Conservation (phyloP, 2,329 filamentous ascomycete genomes). For the Balansia obtecta region DNA sequence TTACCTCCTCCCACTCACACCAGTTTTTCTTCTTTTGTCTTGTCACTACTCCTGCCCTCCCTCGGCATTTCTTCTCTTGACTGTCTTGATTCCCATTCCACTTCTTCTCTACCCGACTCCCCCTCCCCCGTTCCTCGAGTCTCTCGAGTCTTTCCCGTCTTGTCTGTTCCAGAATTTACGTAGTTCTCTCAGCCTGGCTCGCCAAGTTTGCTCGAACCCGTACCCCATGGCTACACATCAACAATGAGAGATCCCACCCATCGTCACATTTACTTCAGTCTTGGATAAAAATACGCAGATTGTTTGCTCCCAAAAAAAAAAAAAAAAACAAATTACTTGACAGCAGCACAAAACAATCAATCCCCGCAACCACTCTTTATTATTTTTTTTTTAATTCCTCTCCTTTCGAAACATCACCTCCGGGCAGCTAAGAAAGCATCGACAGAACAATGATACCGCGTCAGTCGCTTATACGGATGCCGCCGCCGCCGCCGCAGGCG, state of each 20-base stretch:
- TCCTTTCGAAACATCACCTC: background rate
- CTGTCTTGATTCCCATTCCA: background rate
- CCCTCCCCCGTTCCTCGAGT: background rate
- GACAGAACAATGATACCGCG: slow-evolving; percentile 14
- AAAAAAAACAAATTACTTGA: background rate
- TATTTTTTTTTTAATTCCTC: background rate
- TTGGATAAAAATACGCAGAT: slow-evolving; percentile 1
- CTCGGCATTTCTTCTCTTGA: background rate
- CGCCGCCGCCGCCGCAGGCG: slow-evolving; percentile 20
- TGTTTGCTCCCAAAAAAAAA: too few relatives aligned
- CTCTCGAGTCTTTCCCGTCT: background rate
- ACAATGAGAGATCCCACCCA: background rate
- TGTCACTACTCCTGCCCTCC: background rate
- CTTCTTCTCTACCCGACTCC: too few relatives aligned
- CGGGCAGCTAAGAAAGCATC: background rate
- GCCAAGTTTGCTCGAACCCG: background rate
- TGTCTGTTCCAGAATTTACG: background rate
- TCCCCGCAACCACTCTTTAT: background rate
- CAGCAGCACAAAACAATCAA: background rate
- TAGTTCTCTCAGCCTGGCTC: background rate
- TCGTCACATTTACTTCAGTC: background rate
- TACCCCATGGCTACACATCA: background rate
- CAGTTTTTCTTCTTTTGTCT: background rate
- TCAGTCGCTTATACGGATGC: slow-evolving; percentile 22
- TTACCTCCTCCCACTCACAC: background rate